phyloP scores from a whole-genome alignment of 495 filamentous ascomycete species.

The Penicillium pancosmium region DNA sequence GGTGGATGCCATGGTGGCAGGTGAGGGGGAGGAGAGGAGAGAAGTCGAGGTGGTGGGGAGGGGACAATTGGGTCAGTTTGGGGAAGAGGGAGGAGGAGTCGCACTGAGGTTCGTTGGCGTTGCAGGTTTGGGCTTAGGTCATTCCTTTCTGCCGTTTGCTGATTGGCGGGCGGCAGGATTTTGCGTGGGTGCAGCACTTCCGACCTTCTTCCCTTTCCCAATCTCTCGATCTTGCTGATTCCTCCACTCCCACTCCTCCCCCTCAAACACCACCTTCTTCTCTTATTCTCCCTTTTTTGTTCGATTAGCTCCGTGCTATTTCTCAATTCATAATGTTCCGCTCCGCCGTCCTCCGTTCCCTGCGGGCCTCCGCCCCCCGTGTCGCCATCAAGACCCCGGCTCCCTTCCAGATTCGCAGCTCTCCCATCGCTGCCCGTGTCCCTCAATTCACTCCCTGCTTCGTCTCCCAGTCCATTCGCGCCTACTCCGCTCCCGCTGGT shows the following conservation, averaged over 20 bases:
- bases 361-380: constrained; percentile 61
- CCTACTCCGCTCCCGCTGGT: constrained; percentile 81
- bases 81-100: constrained; percentile 1
- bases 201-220: constrained; percentile 23
- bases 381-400: constrained; percentile 55
- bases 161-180: constrained; percentile 51
- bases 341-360: constrained; percentile 70
- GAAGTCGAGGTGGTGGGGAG: constrained; percentile 24
- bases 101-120: constrained; percentile 33
- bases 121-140: constrained; percentile 49
- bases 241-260: constrained; percentile 21
- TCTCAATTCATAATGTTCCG: constrained; percentile 75
- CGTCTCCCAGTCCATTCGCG: constrained; percentile 65
- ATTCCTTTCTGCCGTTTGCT: constrained; percentile 46
- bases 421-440: constrained; percentile 51
- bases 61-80: constrained; percentile 9
- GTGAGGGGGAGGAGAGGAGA: constrained; percentile 22
- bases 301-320: constrained; percentile 20
- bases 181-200: constrained; percentile 39
- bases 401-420: constrained; percentile 56
- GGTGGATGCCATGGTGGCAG: constrained; percentile 52
- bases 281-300: constrained; percentile 12
- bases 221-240: constrained; percentile 11
- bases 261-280: constrained; percentile 14
- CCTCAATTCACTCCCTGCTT: constrained; percentile 51